Base-by-base conservation (phyloP, 352 stramenopile species). In the Phytophthora pinifolia region DNA sequence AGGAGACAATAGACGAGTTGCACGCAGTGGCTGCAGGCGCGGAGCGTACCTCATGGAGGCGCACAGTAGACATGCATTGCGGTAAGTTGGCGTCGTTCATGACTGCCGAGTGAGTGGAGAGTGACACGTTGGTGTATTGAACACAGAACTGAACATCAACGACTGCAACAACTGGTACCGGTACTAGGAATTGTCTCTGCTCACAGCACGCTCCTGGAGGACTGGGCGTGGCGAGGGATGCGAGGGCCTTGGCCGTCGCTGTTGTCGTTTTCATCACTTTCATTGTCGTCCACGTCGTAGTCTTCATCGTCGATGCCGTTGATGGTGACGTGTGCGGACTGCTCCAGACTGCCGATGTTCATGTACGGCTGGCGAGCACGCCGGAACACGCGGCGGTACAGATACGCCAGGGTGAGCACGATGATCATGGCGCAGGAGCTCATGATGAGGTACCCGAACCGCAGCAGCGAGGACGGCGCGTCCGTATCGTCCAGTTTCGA, bases 361-460 rank as follows among this genome's bases (percentile, higher is more conserved):
- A 87, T 83, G 67, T 93, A 93, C 7, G 76, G 52, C 53, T 81
- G 76, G 27, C 69, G 73, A 54, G 67, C 47, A 4, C 67, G 71
- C 6, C 70, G 68, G 68, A 90, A 91, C 12, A 93, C 68, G 14
- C 79, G 83, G 36, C 71, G 69, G 59, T 93, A 93, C 35, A 91
- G 67, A 48, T 83, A 84, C 46, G 71, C 61, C 33, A 91, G 22
- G 1, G 82, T 87, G 18, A 78, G 38, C 9, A 71, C 53, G 62
- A 90, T 78, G 51, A 93, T 66, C 43, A 91, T 46, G 2, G 67
- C 74, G 20, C 83, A 83, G 3, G 74, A 77, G 22, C 53, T 77
- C 15, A 93, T 71, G 29, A 86, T 83, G 45, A 88, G 33, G 54
- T 88, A 86, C 9, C 83, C 83, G 18, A 88, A 72, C 17, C 60